These are phyloP conservation scores for Proteromonas lacertae DNA, from an alignment of 352 stramenopile species.

Conservation along the genomic window DNA sequence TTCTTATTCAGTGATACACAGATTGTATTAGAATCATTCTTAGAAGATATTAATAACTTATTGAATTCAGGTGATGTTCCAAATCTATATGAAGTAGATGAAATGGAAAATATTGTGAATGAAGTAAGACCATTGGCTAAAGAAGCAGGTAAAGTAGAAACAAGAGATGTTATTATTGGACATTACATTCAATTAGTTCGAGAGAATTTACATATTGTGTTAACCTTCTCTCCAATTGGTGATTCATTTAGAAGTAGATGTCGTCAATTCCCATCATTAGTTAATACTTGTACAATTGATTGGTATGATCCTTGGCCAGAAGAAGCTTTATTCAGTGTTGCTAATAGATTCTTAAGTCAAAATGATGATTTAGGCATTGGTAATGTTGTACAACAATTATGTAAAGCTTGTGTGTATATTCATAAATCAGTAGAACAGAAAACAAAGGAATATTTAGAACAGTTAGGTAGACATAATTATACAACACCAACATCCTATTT, in stretches of 20 bases:
- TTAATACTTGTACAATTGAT: conserved; percentile 68
- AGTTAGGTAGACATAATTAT: conserved; percentile 50
- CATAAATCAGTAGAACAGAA: conserved; percentile 51
- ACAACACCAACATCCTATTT: conserved; percentile 74
- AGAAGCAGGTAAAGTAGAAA: conserved; percentile 21
- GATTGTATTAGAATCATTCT: conserved; percentile 55
- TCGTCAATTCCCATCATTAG: conserved; percentile 60
- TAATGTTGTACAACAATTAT: conserved; percentile 38
- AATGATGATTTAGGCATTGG: conserved; percentile 45
- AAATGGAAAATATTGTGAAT: conserved; percentile 44
- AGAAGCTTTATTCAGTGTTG: conserved; percentile 55
- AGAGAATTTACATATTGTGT: conserved; percentile 63
- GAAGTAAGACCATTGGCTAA: conserved; percentile 33
- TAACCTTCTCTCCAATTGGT: conserved; percentile 57
- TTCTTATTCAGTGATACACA: conserved; percentile 67
- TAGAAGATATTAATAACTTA: conserved; percentile 74
- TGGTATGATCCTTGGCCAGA: conserved; percentile 78
- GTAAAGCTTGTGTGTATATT: conserved; percentile 56
- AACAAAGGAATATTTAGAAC: conserved; percentile 25
- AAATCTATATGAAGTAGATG: conserved; percentile 52
- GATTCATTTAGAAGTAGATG: conserved; percentile 52
- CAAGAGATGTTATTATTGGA: conserved; percentile 7
- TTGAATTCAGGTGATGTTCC: conserved; percentile 61
- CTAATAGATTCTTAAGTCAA: conserved; percentile 37
- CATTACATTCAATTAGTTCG: conserved; percentile 34